Conservation (phyloP, 1,284 basidiomycete species). For the Neonothopanus nambi region DNA sequence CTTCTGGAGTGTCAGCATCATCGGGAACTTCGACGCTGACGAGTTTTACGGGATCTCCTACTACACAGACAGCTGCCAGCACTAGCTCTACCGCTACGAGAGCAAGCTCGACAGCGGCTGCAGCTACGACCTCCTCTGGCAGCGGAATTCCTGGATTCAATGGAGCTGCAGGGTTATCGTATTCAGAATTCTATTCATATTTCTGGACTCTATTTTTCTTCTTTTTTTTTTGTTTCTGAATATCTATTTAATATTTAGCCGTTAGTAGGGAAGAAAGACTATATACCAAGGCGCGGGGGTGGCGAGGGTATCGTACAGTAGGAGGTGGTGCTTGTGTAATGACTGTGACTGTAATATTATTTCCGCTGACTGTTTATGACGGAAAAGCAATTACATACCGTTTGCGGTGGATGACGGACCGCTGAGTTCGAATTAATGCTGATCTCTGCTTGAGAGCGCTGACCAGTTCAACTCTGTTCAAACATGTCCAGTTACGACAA, state of each 20-base stretch:
- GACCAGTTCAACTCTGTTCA: conserved; percentile 1
- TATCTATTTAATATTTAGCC: not conserved
- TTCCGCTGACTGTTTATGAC: no score
- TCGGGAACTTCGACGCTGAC: not conserved
- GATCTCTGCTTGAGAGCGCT: not conserved
- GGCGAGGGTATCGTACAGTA: no score
- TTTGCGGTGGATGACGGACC: no score
- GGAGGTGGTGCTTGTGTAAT: no score
- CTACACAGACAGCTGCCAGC: not conserved
- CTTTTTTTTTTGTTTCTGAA: not conserved
- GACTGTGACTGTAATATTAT: not conserved
- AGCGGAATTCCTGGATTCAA: conserved; percentile 1
- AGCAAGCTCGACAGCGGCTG: not conserved
- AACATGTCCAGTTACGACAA: conserved; percentile 81
- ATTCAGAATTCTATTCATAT: not conserved
- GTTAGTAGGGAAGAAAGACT: not conserved
- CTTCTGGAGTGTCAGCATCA: not conserved
- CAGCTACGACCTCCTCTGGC: not conserved
- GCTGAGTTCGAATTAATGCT: not conserved
- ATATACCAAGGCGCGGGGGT: not conserved
- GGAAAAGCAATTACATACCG: no score
- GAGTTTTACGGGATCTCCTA: not conserved
- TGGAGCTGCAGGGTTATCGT: conserved; percentile 1
- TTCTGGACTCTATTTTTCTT: not conserved
- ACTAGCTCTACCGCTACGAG: not conserved